Evolutionary conservation across 139 green algal species (phyloP).

Genomic region (Raphidocelis subcapitata): DNA sequence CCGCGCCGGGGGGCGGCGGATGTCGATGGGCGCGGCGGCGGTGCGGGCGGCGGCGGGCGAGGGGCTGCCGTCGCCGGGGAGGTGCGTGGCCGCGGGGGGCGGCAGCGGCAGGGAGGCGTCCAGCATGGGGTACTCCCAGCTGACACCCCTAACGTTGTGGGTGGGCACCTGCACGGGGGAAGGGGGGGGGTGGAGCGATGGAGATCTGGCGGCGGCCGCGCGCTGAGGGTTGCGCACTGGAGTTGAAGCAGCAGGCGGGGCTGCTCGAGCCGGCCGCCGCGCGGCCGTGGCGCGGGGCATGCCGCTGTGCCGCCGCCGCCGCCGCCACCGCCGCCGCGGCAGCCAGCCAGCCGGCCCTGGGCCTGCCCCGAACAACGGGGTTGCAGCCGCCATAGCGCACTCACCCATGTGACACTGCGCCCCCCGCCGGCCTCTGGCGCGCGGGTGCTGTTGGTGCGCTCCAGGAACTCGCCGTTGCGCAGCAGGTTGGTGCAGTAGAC

Average conservation of each 20-base stretch:
- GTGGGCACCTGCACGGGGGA: neutral
- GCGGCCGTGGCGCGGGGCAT: too few species aligned
- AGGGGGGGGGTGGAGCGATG: neutral
- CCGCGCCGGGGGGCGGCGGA: neutral
- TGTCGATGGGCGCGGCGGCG: neutral
- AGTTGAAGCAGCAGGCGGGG: too few species aligned
- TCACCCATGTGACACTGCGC: neutral
- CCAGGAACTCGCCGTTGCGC: slow-evolving; percentile 14
- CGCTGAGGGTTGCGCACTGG: too few species aligned
- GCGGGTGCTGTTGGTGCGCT: slow-evolving; percentile 1
- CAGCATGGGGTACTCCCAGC: slow-evolving; percentile 3
- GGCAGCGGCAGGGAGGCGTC: neutral
- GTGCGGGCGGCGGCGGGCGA: neutral
- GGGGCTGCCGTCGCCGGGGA: neutral
- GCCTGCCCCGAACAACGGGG: neutral
- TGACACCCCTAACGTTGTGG: neutral
- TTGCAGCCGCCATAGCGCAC: neutral
- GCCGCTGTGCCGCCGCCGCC: too few species aligned
- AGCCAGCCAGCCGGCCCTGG: neutral
- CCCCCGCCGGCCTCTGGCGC: too few species aligned
- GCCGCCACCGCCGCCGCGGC: too few species aligned
- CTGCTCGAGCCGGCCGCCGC: too few species aligned
- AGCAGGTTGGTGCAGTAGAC: slow-evolving; percentile 17
- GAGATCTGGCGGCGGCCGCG: too few species aligned
- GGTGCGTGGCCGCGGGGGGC: neutral